Conservation (phyloP, 306 rosid species). For the Echinosophora koreensis region DNA sequence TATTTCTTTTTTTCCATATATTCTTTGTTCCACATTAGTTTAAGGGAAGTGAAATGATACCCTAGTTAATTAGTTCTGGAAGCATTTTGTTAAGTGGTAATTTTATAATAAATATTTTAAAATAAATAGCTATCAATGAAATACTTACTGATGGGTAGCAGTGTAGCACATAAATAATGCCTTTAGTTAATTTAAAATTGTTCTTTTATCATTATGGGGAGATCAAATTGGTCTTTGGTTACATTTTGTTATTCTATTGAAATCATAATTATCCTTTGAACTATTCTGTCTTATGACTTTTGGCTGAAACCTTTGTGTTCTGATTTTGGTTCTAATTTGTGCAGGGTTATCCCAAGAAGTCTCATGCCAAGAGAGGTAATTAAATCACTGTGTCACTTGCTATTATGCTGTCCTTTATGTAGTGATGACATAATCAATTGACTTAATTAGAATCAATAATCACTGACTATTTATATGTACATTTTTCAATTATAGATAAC, state of each 20-base stretch:
- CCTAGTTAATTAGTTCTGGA: neutral
- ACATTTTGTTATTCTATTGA: neutral
- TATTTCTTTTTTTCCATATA: conserved; percentile 27
- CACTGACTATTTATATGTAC: neutral
- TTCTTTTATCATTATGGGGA: neutral
- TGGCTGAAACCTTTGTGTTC: conserved; percentile 4
- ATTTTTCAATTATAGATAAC: conserved; percentile 80
- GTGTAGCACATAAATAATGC: neutral
- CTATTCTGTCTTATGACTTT: conserved; percentile 1
- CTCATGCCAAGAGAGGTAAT: conserved; percentile 96
- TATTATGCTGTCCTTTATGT: neutral
- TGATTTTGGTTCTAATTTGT: conserved; percentile 39
- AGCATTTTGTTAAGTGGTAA: neutral
- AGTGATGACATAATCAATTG: neutral
- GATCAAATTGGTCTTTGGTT: conserved; percentile 2
- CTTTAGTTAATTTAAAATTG: neutral
- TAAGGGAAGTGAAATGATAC: neutral
- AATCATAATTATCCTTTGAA: neutral
- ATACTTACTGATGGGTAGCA: neutral
- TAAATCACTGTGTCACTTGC: neutral
- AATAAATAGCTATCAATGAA: too few relatives aligned
- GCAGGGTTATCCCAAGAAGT: conserved; percentile 90
- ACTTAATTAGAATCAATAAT: neutral
- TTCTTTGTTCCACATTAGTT: neutral
- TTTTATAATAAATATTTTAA: too few relatives aligned